phyloP scores from a whole-genome alignment of 1,139 yeast genomes.

The Suhomyces terraborum region DNA sequence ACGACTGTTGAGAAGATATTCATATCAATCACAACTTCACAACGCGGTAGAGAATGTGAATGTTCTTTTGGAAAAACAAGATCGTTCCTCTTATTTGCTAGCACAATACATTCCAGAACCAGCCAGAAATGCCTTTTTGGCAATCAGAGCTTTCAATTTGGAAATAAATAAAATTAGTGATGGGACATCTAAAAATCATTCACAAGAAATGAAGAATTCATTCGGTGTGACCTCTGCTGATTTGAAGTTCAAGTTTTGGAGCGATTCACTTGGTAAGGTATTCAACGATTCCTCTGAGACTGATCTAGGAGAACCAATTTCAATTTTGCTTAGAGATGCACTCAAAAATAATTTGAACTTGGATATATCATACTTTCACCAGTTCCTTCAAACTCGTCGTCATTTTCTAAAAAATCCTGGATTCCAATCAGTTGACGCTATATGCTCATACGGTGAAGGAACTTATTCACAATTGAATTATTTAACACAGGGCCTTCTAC shows the following conservation, averaged over 20 bases:
- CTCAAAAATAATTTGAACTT: conserved; percentile 51
- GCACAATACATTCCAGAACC: conserved; percentile 72
- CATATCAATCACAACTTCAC: conserved; percentile 27
- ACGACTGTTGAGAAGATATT: conserved; percentile 8
- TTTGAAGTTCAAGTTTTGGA: conserved; percentile 64
- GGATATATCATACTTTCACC: conserved; percentile 57
- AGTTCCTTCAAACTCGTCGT: conserved; percentile 62
- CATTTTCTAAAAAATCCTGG: conserved; percentile 44
- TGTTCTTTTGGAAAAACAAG: conserved; percentile 46
- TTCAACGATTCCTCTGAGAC: conserved; percentile 40
- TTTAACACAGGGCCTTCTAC: conserved; percentile 59
- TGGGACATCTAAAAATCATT: conserved; percentile 42
- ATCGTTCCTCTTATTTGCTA: conserved; percentile 66
- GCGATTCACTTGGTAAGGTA: conserved; percentile 49
- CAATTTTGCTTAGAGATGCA: conserved; percentile 55
- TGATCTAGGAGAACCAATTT: conserved; percentile 65
- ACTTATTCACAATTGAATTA: conserved; percentile 75
- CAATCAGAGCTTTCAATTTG: conserved; percentile 65
- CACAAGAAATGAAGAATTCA: conserved; percentile 31
- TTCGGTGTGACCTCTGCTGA: conserved; percentile 51
- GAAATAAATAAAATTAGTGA: conserved; percentile 65
- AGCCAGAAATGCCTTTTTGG: conserved; percentile 66
- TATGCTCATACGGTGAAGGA: conserved; percentile 83
- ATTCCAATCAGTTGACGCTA: conserved; percentile 56
- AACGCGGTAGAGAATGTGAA: conserved; percentile 49